Evolutionary conservation across 257 asterid genomes (phyloP).

Genomic region (Solanum sejunctum): DNA sequence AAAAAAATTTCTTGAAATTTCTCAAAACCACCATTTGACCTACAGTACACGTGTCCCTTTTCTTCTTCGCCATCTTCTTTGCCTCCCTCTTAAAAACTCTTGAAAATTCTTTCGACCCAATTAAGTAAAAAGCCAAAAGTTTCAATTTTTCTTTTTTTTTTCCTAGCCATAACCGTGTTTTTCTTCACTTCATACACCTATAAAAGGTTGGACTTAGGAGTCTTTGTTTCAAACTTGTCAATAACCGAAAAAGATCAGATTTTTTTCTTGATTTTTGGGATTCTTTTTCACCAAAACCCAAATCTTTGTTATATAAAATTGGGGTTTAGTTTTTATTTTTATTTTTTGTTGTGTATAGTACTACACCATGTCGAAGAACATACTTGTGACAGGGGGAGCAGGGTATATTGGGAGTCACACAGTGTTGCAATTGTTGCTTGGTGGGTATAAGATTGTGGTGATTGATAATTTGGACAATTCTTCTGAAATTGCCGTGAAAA

Average conservation of each 20-base stretch:
- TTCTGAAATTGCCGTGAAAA: conserved; percentile 46
- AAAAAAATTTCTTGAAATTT: not conserved
- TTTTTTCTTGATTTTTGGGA: not conserved
- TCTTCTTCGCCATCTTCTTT: not conserved
- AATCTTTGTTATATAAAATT: not conserved
- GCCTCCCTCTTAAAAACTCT: not conserved
- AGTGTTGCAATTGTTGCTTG: conserved; percentile 67
- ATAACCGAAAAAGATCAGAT: not conserved
- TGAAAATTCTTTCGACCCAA: not conserved
- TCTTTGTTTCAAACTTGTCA: not conserved
- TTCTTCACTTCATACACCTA: not conserved
- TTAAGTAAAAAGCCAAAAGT: not conserved
- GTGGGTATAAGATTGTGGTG: conserved; percentile 63
- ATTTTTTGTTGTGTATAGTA: not conserved
- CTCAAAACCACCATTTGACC: not conserved
- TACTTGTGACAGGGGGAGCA: conserved; percentile 61
- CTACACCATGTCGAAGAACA: conserved; percentile 15
- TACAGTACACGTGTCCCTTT: not conserved
- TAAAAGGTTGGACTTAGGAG: not conserved
- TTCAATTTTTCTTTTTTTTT: not conserved
- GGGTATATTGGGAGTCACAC: conserved; percentile 73
- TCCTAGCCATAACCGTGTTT: not conserved
- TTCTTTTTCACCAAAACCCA: not conserved
- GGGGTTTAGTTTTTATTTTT: not conserved
- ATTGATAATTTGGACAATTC: conserved; percentile 91